Evolutionary conservation across 306 rosid genomes (phyloP).

Genomic region (Cucumis sativus): Cucumber_9930_V3 NC_026656.2:4122001-4122500

Average conservation of each 20-base stretch:
- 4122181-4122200: constrained; percentile 46
- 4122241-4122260: constrained; percentile 34
- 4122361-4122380: no score
- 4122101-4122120: neutral
- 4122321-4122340: neutral
- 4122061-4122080: no score
- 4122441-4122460: neutral
- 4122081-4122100: no score
- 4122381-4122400: no score
- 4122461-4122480: constrained; percentile 15
- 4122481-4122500: constrained; percentile 30
- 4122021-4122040: no score
- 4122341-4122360: no score
- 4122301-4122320: constrained; percentile 10
- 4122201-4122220: constrained; percentile 38
- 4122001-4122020: no score
- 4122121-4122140: neutral
- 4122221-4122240: constrained; percentile 36
- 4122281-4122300: constrained; percentile 33
- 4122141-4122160: constrained; percentile 22
- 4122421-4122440: no score
- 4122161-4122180: constrained; percentile 30
- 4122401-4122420: no score
- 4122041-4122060: no score
- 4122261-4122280: constrained; percentile 29